Evolutionary conservation across 768 basidiomycete genomes (phyloP).

Genomic region (Phylloporus arenicola): DNA sequence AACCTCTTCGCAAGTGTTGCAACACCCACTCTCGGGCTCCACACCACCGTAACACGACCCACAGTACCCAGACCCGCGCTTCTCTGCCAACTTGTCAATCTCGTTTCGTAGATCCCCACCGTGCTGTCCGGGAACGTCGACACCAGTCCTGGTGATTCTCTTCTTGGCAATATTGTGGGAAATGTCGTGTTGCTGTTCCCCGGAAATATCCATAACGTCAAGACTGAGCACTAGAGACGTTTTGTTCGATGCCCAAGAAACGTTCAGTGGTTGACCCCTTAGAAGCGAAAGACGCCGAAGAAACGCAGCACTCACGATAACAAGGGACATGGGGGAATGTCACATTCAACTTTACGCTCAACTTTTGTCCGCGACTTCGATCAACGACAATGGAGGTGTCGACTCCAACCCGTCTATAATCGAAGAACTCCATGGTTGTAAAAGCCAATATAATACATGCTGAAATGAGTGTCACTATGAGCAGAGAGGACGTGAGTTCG

Average conservation of each 20-base stretch:
- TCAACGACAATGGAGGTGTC: conserved; percentile 95
- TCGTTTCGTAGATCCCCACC: conserved; percentile 77
- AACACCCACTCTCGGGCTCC: conserved; percentile 75
- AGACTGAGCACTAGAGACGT: conserved; percentile 73
- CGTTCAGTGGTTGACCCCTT: not conserved
- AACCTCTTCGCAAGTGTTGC: conserved; percentile 95
- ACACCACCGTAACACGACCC: conserved; percentile 94
- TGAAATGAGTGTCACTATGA: conserved; percentile 83
- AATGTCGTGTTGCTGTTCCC: conserved; percentile 88
- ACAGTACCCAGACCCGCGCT: conserved; percentile 65
- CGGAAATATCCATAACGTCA: conserved; percentile 97
- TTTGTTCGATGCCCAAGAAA: not conserved
- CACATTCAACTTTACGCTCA: conserved; percentile 86
- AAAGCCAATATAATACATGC: conserved; percentile 90
- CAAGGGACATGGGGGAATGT: conserved; percentile 97
- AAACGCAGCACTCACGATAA: conserved; percentile 63
- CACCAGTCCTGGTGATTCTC: conserved; percentile 59
- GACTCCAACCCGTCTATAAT: conserved; percentile 81
- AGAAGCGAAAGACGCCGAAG: not conserved
- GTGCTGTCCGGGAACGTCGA: conserved; percentile 49
- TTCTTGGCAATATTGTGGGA: conserved; percentile 86
- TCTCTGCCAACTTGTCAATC: conserved; percentile 68
- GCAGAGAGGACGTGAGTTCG: conserved; percentile 5
- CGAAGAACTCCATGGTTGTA: conserved; percentile 90
- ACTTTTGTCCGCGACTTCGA: conserved; percentile 88